A percentile compares a stretch with the other conserved stretches of the same genome.
Evolutionary conservation across 306 rosid genomes (phyloP).

Genomic region (Casuarina glauca): DNA sequence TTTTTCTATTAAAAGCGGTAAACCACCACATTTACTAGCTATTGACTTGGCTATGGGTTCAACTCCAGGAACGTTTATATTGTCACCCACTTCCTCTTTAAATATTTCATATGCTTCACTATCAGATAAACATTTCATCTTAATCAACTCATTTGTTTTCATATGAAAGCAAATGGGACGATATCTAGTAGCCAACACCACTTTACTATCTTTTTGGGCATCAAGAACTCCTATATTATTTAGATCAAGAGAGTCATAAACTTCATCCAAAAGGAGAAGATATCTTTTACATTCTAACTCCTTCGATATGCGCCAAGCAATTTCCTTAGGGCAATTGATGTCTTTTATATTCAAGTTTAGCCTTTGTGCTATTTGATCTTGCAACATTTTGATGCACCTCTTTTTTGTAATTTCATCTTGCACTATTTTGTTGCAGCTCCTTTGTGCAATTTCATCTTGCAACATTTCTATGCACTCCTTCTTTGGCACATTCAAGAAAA

Average conservation of each 20-base stretch:
- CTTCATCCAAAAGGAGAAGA: conserved; percentile 37
- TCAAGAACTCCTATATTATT: conserved; percentile 14
- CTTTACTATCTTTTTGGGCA: conserved; percentile 21
- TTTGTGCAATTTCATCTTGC: too few relatives aligned
- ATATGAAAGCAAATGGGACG: not conserved
- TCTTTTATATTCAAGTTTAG: not conserved
- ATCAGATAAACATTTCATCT: not conserved
- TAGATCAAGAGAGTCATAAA: conserved; percentile 2
- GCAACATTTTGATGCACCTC: not conserved
- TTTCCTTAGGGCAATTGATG: not conserved
- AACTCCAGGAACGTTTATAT: conserved; percentile 17
- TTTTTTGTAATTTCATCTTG: too few relatives aligned
- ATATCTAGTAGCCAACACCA: conserved; percentile 18
- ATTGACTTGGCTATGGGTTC: conserved; percentile 19
- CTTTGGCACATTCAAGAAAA: not conserved
- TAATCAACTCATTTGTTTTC: not conserved
- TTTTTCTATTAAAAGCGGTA: conserved; percentile 28
- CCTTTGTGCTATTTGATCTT: not conserved
- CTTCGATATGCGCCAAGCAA: conserved; percentile 8
- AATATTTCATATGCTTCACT: conserved; percentile 38
- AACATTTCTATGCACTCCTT: too few relatives aligned
- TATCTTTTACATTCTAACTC: conserved; percentile 19
- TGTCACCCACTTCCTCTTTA: not conserved
- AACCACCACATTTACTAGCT: conserved; percentile 23
- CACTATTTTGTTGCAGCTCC: too few relatives aligned